Evolutionary conservation across 1,139 yeast genomes (phyloP).

Genomic region (Candida tropicalis): DNA sequence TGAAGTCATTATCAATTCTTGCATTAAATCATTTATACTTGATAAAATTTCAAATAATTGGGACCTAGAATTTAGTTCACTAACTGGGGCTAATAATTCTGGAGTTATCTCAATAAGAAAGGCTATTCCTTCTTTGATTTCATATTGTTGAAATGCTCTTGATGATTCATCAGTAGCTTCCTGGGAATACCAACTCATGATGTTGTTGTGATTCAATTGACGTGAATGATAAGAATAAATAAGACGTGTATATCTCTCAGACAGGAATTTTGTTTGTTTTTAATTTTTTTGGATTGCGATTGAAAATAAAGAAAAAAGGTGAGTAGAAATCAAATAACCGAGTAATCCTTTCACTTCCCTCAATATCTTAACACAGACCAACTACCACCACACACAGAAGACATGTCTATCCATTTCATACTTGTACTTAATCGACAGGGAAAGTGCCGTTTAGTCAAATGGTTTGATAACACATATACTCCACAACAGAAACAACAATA

Average conservation of each 20-base stretch:
- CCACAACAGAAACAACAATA: slow-evolving; percentile 55
- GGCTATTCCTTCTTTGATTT: slow-evolving; percentile 63
- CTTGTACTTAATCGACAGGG: slow-evolving; percentile 91
- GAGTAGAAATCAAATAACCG: background rate
- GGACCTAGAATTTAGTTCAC: slow-evolving; percentile 36
- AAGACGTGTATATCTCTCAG: too few relatives aligned
- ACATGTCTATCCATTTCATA: slow-evolving; percentile 79
- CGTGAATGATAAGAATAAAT: too few relatives aligned
- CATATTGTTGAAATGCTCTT: slow-evolving; percentile 38
- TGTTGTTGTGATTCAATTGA: too few relatives aligned
- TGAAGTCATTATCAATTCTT: slow-evolving; percentile 57
- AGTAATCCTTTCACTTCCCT: background rate
- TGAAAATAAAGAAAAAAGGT: too few relatives aligned
- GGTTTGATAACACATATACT: slow-evolving; percentile 54
- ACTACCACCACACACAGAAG: background rate
- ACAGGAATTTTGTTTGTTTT: too few relatives aligned
- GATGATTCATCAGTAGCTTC: slow-evolving; percentile 15
- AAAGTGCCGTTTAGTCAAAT: slow-evolving; percentile 82
- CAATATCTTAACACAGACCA: too few relatives aligned
- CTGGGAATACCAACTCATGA: slow-evolving; percentile 7
- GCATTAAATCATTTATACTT: slow-evolving; percentile 56
- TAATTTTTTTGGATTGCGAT: too few relatives aligned
- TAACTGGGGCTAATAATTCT: slow-evolving; percentile 41
- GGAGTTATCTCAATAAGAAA: slow-evolving; percentile 65
- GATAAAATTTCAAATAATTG: slow-evolving; percentile 56